These are phyloP conservation scores for Kuraishia ogatae DNA, from an alignment of 805 yeast species.

Conservation along the genomic window DNA sequence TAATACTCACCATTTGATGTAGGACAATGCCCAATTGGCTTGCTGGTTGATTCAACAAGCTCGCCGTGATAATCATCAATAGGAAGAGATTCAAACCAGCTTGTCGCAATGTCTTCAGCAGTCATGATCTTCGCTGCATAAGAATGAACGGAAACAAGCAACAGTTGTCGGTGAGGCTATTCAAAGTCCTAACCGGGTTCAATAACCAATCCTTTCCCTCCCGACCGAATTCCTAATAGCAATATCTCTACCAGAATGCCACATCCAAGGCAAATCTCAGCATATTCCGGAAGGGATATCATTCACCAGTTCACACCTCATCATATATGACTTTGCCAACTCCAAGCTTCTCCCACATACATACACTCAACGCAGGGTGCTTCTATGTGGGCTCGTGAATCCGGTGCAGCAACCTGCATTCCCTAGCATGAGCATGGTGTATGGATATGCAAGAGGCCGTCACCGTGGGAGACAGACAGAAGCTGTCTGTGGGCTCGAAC, in stretches of 20 bases:
- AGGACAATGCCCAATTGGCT: slow-evolving; percentile 4
- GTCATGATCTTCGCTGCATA: too few species aligned
- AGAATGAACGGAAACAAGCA: too few species aligned
- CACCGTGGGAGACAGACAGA: background rate
- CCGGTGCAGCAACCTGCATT: background rate
- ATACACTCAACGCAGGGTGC: background rate
- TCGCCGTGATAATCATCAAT: slow-evolving; percentile 13
- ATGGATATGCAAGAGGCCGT: background rate
- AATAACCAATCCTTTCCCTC: too few species aligned
- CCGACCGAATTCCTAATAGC: too few species aligned
- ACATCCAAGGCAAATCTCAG: too few species aligned
- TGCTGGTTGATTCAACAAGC: slow-evolving; percentile 5
- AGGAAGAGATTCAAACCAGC: slow-evolving; percentile 23
- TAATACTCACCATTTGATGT: slow-evolving; percentile 2
- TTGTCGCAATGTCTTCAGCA: background rate
- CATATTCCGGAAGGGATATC: too few species aligned
- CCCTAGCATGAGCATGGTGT: background rate
- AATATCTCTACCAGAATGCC: too few species aligned
- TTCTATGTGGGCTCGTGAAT: background rate
- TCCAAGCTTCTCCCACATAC: background rate
- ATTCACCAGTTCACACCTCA: too few species aligned
- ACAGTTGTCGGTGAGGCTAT: too few species aligned
- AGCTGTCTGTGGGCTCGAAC: background rate
- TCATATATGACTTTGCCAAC: background rate
- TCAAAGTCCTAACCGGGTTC: too few species aligned